A percentile compares a stretch with the other conserved stretches of the same genome.
Conservation (phyloP, 2,329 filamentous ascomycete species). For the Onygena corvina region DNA sequence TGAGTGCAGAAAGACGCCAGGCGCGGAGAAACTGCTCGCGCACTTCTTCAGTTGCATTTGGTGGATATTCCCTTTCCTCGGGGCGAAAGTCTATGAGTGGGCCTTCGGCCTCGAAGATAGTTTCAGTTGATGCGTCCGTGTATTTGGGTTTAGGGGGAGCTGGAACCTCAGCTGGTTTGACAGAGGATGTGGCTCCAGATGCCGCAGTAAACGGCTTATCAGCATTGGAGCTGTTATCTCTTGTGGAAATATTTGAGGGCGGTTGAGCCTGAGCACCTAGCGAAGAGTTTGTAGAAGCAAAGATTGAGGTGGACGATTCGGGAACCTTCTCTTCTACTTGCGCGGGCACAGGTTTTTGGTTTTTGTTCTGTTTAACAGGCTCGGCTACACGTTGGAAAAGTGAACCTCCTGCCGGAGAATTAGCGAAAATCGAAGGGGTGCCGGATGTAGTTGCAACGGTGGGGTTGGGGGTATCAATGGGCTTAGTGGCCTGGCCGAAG, state of each 20-base stretch:
- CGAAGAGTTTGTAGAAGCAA: neutral
- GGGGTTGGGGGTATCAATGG: neutral
- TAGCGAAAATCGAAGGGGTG: constrained; percentile 4
- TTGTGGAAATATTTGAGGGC: neutral
- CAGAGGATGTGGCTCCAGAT: neutral
- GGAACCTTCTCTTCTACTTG: neutral
- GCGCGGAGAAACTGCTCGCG: constrained; percentile 38
- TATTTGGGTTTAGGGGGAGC: constrained; percentile 7
- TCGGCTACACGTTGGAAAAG: constrained; percentile 6
- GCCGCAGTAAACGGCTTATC: neutral
- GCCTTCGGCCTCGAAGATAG: constrained; percentile 8
- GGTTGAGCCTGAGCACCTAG: neutral
- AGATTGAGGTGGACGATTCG: neutral
- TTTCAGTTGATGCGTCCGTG: constrained; percentile 9
- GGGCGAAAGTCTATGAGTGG: constrained; percentile 10
- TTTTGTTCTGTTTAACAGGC: neutral
- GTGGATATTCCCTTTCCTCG: constrained; percentile 10
- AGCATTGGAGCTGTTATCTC: neutral
- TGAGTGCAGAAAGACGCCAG: constrained; percentile 21
- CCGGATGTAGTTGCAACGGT: neutral
- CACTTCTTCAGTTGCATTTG: constrained; percentile 41
- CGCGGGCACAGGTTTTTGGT: neutral
- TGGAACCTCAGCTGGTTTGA: neutral
- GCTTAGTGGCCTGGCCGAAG: constrained; percentile 5
- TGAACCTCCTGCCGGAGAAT: neutral